Evolutionary conservation across 2,329 filamentous ascomycete species (phyloP), one percentile per base, ranked within the genome.

Genomic region (Colletotrichum liriopes): DNA sequence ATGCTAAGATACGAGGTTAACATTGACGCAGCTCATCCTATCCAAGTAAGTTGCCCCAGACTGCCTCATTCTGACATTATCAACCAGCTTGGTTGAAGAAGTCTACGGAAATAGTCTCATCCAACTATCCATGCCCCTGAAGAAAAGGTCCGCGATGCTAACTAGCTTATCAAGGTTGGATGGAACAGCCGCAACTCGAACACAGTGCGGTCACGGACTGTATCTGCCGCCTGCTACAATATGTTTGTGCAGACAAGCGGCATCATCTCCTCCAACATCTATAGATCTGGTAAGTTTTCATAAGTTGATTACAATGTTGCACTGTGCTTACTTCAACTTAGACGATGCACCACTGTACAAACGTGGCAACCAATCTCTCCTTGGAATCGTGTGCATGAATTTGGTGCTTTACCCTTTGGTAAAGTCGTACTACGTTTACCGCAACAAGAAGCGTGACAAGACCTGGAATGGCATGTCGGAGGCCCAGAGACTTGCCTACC

Each of bases 141-240:
- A 37, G 43, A 43, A 54, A 35, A 35, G 8, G 14, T 5, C n/a
- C 12, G 18, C 12, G 14, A 9, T 47, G 4, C 58, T 61, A 16
- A 61, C 43, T 23, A 1, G 4, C 29, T 11, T 37, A 37, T 51
- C 55, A 8, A 65, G 66, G 85, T 86, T 5, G 84, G 78, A 29
- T 85, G 84, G 83, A 84, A 83, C 74, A 85, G 83, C 0, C 82
- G 88, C 62, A 93, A 93, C 76, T 87, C 89, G 1, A 90, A 90
- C 67, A 84, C 86, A 0, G 91, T 93, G 1, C 84, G 90, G 2
- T 88, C 88, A 1, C 82, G 91, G 5, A 89, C 91, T 1, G 89
- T 93, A 5, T 89, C 89, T 0, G 87, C 89, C 0, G 91, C 89
- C 0, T 81, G 90, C n/a, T 92, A 92, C 79, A 92, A 92, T 76